phyloP scores from a whole-genome alignment of 352 stramenopile species.

The Pythium biforme region DNA sequence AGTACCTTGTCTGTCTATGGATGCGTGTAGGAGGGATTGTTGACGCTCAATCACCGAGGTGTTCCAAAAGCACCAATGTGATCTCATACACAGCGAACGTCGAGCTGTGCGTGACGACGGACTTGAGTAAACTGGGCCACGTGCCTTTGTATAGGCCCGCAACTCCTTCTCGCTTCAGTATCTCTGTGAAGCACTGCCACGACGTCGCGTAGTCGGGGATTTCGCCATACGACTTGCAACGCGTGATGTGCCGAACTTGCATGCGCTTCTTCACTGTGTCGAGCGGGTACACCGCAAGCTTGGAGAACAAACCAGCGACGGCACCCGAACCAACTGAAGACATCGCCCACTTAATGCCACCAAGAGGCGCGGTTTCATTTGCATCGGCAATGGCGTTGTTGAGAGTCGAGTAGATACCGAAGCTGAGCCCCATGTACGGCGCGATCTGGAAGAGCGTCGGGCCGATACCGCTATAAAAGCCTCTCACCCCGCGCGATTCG shows the following conservation, averaged over 20 bases:
- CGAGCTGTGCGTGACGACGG: slow-evolving; percentile 68
- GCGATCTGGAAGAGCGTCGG: slow-evolving; percentile 91
- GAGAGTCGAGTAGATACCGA: slow-evolving; percentile 89
- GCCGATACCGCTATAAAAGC: slow-evolving; percentile 90
- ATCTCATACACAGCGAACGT: slow-evolving; percentile 81
- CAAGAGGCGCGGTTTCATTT: slow-evolving; percentile 19
- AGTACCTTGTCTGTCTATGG: not conserved
- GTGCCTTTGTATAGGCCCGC: slow-evolving; percentile 80
- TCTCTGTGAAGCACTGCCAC: slow-evolving; percentile 56
- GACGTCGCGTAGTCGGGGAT: slow-evolving; percentile 68
- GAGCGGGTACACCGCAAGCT: slow-evolving; percentile 92
- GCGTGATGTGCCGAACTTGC: slow-evolving; percentile 83
- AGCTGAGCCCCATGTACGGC: slow-evolving; percentile 96
- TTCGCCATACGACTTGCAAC: slow-evolving; percentile 55
- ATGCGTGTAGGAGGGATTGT: not conserved
- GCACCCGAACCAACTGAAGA: slow-evolving; percentile 79
- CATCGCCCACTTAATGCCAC: slow-evolving; percentile 34
- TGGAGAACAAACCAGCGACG: slow-evolving; percentile 87
- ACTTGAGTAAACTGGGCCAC: slow-evolving; percentile 75
- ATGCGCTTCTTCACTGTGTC: slow-evolving; percentile 97
- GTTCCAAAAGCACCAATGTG: slow-evolving; percentile 38
- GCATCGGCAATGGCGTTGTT: slow-evolving; percentile 35
- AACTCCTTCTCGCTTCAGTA: slow-evolving; percentile 63
- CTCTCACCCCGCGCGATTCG: slow-evolving; percentile 61
- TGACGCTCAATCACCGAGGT: not conserved